Conservation (phyloP, 2,329 filamentous ascomycete genomes). For the Phaeomoniella chlamydospora region DNA sequence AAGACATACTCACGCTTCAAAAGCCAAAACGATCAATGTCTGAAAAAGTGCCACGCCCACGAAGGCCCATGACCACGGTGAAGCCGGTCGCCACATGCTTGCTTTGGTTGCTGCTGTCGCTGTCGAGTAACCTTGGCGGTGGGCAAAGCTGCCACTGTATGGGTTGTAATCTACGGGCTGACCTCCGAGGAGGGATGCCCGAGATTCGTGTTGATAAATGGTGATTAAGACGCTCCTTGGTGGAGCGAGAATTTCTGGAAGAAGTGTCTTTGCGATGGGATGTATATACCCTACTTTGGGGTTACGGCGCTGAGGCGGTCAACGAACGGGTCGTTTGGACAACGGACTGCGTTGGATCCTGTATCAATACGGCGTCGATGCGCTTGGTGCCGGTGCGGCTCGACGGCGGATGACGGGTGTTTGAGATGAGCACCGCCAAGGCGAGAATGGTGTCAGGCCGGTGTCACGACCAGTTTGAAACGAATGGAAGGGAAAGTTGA, state of each 20-base stretch:
- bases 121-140: conserved; percentile 34
- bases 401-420: neutral
- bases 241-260: conserved; percentile 16
- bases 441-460: neutral
- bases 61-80: conserved; percentile 80
- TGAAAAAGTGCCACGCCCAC: conserved; percentile 60
- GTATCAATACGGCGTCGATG: no score
- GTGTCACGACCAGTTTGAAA: neutral
- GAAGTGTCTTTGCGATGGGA: neutral
- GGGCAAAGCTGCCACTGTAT: conserved; percentile 33
- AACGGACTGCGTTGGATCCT: neutral
- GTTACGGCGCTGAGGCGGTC: neutral
- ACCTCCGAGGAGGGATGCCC: conserved; percentile 45
- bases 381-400: no score
- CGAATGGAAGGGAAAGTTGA: no score
- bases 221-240: conserved; percentile 28
- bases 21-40: conserved; percentile 62
- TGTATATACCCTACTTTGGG: neutral
- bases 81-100: conserved; percentile 64
- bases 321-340: no score
- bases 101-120: conserved; percentile 15
- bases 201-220: conserved; percentile 41
- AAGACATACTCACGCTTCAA: conserved; percentile 60
- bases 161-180: conserved; percentile 33
- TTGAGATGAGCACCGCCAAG: neutral